Evolutionary conservation across 2,329 filamentous ascomycete genomes (phyloP), one percentile per base, ranked within the genome.

Genomic region (Dendryphion nanum): DNA sequence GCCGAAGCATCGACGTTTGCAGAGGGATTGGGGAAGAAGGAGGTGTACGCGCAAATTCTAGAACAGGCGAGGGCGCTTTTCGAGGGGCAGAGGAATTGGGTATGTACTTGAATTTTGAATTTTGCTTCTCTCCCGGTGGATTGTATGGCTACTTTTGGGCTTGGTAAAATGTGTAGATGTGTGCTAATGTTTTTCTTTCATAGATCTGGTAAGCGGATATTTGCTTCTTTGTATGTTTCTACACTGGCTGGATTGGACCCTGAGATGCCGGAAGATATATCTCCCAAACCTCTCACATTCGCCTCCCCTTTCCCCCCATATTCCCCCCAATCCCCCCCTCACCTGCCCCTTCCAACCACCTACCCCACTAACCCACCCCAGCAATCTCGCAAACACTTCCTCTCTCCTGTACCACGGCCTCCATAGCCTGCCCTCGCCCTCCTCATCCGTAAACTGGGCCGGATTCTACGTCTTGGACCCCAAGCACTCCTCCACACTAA

Each of bases 401-500:
- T 82, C 86, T 3, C 74, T 91, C 18, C 73, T 91, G 47, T 91
- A 86, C 83, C 85, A 93, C 57, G 85, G 83, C 3, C 86, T 84
- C 59, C 83, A 86, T 61, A 86, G 85, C 6, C 72, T 91, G 12
- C 77, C 81, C 2, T 64, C 71, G 0, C 85, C 86, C 1, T 83
- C 79, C 35, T 77, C 69, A 26, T 67, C 78, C 13, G 84, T 88
- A 16, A 91, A 93, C 66, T 93, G 87, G 87, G 81, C 85, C 31
- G 85, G 86, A 17, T 91, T 89, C 71, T 89, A 89, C 69, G 79
- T 83, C 12, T 66, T 83, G 30, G 80, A 88, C 19, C 34, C 73
- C 4, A 54, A 42, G 17, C 48, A 57, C 10, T 42, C 61, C 1
- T 44, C 59, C 3, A 79, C 81, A 53, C 76, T 91, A 31, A 84